Evolutionary conservation across 345 rosid genomes (phyloP).

Genomic region (Eucalyptus decipiens): DNA sequence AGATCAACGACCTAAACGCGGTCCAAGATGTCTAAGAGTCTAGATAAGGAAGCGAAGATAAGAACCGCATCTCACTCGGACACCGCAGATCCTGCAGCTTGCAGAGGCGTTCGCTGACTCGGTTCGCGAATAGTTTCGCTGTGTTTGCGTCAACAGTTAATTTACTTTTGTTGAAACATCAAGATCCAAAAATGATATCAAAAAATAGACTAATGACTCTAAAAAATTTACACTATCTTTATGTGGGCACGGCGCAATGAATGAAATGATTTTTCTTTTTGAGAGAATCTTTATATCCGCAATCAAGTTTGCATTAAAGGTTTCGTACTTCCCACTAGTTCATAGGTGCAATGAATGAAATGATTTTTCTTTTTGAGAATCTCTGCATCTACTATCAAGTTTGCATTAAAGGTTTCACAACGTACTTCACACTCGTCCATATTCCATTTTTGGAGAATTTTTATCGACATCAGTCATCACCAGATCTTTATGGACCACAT

Average conservation of each 20-base stretch:
- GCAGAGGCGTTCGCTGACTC: background rate
- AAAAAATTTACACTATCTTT: background rate
- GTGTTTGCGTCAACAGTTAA: background rate
- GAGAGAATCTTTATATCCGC: background rate
- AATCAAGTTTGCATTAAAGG: background rate
- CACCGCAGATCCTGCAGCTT: background rate
- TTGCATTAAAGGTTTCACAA: background rate
- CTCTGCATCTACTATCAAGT: background rate
- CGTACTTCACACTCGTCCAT: background rate
- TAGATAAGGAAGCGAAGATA: background rate
- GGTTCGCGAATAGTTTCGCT: background rate
- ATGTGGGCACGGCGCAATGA: background rate
- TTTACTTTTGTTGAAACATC: background rate
- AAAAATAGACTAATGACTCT: background rate
- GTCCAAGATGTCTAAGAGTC: background rate
- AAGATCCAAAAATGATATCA: background rate
- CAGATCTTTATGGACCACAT: background rate
- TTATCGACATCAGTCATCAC: background rate
- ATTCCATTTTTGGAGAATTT: background rate
- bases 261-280: background rate
- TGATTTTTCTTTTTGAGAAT: background rate
- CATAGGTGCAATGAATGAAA: background rate
- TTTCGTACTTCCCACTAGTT: background rate
- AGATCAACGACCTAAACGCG: background rate
- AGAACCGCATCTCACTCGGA: background rate